Evolutionary conservation across 768 basidiomycete species (phyloP).

Genomic region (Pisolithus marmoratus): DNA sequence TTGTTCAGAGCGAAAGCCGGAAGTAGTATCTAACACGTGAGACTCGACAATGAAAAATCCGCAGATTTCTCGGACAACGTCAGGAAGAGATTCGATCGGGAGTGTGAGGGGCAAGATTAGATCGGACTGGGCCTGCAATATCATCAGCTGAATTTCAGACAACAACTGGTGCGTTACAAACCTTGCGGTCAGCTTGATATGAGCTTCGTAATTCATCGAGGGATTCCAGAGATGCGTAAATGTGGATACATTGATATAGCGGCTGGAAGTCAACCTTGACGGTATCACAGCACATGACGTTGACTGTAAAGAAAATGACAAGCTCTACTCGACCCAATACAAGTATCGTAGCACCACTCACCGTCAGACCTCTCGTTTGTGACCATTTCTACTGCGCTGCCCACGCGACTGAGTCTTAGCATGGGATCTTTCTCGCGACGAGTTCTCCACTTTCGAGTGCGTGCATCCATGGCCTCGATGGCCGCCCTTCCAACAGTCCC

Average conservation of each 20-base stretch:
- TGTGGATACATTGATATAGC: constrained; percentile 94
- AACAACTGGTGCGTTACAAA: constrained; percentile 16
- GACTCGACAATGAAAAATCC: constrained; percentile 98
- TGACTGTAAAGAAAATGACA: constrained; percentile 43
- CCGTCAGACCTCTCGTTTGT: constrained; percentile 94
- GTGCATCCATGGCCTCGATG: constrained; percentile 82
- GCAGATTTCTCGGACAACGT: constrained; percentile 88
- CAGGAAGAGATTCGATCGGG: constrained; percentile 57
- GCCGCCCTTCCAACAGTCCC: constrained; percentile 82
- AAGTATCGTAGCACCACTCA: constrained; percentile 36
- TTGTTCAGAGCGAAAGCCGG: constrained; percentile 80
- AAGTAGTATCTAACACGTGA: constrained; percentile 84
- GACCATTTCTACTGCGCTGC: constrained; percentile 88
- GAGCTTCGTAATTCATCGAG: constrained; percentile 84
- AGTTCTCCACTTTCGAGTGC: constrained; percentile 77
- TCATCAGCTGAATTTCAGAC: constrained; percentile 10
- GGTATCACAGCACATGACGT: constrained; percentile 87
- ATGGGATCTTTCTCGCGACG: constrained; percentile 82
- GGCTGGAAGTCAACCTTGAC: constrained; percentile 91
- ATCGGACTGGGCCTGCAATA: constrained; percentile 84
- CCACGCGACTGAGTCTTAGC: constrained; percentile 70
- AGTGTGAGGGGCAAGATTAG: constrained; percentile 81
- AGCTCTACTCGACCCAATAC: constrained; percentile 6
- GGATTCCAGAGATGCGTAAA: constrained; percentile 88
- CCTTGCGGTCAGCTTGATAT: constrained; percentile 97